Evolutionary conservation across 441 rosid genomes (phyloP).

Genomic region (Pelargonium citronellum): DNA sequence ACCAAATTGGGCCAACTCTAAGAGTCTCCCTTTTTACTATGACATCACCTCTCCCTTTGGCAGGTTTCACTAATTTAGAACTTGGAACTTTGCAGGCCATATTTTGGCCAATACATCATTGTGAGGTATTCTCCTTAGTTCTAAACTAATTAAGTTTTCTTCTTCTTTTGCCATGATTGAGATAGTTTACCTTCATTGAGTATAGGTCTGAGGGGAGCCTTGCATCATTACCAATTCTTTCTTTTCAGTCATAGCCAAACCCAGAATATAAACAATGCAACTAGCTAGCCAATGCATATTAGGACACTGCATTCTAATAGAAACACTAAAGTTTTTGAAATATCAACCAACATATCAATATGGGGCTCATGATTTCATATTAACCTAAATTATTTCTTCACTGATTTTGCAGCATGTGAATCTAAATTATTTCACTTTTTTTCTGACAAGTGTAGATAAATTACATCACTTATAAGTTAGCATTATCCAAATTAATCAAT

Average conservation of each 20-base stretch:
- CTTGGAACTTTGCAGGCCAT: slow-evolving; percentile 7
- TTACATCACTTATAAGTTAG: background rate
- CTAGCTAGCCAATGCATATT: background rate
- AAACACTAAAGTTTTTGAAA: background rate
- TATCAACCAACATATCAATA: background rate
- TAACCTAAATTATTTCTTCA: background rate
- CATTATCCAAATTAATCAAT: background rate
- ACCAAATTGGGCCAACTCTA: background rate
- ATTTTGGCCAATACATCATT: background rate
- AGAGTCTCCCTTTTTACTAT: background rate
- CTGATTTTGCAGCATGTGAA: slow-evolving; percentile 4
- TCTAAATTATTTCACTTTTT: background rate
- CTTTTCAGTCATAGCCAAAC: too few species aligned
- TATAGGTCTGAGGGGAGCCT: too few species aligned
- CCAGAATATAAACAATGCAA: background rate
- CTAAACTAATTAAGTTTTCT: background rate
- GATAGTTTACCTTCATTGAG: too few species aligned
- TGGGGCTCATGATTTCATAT: background rate
- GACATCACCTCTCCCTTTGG: background rate
- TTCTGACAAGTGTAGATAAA: background rate
- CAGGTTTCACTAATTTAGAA: background rate
- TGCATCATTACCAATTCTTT: too few species aligned
- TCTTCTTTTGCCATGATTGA: background rate
- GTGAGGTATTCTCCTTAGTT: background rate
- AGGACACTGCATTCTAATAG: background rate